phyloP scores from a whole-genome alignment of 305 asterid genomes.

The Fraxinus nigra region DNA sequence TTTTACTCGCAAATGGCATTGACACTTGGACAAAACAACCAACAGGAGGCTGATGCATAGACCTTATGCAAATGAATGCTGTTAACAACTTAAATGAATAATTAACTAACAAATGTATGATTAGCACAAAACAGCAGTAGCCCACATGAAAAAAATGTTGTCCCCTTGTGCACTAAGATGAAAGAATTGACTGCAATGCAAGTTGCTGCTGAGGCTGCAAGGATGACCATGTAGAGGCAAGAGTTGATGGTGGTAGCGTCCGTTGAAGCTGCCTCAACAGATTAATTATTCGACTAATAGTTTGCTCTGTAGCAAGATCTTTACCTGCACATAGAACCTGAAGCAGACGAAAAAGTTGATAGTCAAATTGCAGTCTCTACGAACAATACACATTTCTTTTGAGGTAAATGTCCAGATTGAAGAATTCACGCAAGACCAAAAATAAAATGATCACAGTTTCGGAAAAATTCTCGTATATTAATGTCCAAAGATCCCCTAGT shows the following conservation, averaged over 20 bases:
- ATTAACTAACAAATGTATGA: constrained; percentile 26
- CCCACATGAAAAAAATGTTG: constrained; percentile 2
- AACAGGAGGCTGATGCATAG: constrained; percentile 35
- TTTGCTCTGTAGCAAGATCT: constrained; percentile 82
- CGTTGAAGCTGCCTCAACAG: constrained; percentile 79
- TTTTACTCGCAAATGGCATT: constrained; percentile 22
- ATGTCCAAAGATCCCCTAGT: not conserved
- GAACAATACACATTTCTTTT: not conserved
- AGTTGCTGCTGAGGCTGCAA: constrained; percentile 90
- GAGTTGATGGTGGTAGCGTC: constrained; percentile 71
- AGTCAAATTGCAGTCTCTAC: not conserved
- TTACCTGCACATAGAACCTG: constrained; percentile 85
- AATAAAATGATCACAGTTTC: not conserved
- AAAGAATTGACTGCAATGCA: constrained; percentile 70
- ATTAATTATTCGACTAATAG: constrained; percentile 68
- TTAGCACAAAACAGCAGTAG: constrained; percentile 19
- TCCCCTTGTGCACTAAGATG: constrained; percentile 33
- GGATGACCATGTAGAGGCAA: constrained; percentile 80
- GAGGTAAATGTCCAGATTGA: not conserved
- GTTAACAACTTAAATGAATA: constrained; percentile 30
- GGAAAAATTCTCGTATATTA: not conserved
- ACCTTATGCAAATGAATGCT: constrained; percentile 37
- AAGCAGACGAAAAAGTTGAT: constrained; percentile 6
- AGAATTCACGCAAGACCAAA: not conserved
- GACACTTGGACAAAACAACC: constrained; percentile 35